Conservation (phyloP, 2,329 filamentous ascomycete genomes). For the Colletotrichum orbiculare region DNA sequence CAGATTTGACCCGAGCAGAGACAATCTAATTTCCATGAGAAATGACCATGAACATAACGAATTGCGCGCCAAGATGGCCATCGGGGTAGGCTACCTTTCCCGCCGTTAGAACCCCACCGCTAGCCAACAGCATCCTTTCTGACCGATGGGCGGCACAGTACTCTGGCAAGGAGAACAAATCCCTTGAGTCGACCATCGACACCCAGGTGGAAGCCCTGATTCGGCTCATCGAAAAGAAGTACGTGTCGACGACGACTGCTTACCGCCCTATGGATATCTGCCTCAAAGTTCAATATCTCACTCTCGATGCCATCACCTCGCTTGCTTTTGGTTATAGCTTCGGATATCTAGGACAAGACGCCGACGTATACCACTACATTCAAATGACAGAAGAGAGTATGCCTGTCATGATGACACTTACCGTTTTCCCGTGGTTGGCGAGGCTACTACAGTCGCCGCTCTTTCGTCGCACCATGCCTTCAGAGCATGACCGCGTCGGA, state of each 20-base stretch:
- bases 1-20: constrained; percentile 45
- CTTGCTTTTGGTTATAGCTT: constrained; percentile 63
- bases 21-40: constrained; percentile 47
- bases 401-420: constrained; percentile 55
- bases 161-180: constrained; percentile 64
- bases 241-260: constrained; percentile 47
- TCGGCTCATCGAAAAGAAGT: constrained; percentile 59
- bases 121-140: not conserved
- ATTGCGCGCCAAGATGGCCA: constrained; percentile 59
- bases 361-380: constrained; percentile 61
- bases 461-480: constrained; percentile 54
- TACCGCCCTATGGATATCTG: constrained; percentile 60
- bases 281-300: constrained; percentile 62
- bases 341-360: constrained; percentile 59
- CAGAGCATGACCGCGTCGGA: constrained; percentile 50
- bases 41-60: constrained; percentile 53
- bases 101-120: not conserved
- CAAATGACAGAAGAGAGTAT: constrained; percentile 55
- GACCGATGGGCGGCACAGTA: constrained; percentile 49
- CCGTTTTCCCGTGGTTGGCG: constrained; percentile 54
- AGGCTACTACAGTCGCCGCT: constrained; percentile 54
- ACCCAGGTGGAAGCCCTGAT: constrained; percentile 57
- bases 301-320: constrained; percentile 66
- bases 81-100: constrained; percentile 47
- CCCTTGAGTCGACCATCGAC: constrained; percentile 62